A percentile compares a stretch with the other conserved stretches of the same genome.
These are phyloP conservation scores for Chlorella sorokiniana DNA, from an alignment of 139 green algal species.

Conservation along the genomic window DNA sequence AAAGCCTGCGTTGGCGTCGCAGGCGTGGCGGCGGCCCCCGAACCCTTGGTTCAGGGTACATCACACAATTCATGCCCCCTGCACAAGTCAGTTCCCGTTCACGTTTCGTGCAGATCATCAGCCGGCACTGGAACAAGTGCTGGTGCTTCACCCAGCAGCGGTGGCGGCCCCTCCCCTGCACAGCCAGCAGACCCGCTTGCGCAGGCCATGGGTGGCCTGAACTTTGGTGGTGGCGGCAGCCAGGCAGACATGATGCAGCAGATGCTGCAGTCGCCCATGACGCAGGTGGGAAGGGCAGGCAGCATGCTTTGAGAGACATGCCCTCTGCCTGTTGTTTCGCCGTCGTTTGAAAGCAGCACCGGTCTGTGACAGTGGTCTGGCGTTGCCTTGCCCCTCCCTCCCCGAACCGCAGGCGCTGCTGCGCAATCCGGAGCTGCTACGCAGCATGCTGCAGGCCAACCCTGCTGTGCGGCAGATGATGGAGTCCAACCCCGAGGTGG, in stretches of 20 bases:
- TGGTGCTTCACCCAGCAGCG: not conserved
- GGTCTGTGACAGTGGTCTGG: too few species aligned
- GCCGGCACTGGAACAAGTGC: not conserved
- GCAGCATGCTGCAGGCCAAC: conserved; percentile 78
- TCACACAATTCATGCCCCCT: too few species aligned
- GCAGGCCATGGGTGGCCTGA: conserved; percentile 11
- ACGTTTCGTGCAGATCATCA: not conserved
- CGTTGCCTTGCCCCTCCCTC: too few species aligned
- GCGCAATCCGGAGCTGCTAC: conserved; percentile 86
- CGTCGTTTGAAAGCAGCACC: too few species aligned
- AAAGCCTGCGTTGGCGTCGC: too few species aligned
- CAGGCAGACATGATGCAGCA: conserved; percentile 64
- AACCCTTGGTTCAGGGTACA: too few species aligned
- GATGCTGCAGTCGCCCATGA: conserved; percentile 75
- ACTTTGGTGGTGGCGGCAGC: conserved; percentile 14
- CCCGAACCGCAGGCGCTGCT: conserved; percentile 74
- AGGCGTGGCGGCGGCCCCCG: too few species aligned
- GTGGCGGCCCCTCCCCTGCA: not conserved
- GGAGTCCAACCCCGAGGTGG: conserved; percentile 83
- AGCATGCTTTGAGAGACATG: too few species aligned
- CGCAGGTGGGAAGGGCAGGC: conserved; percentile 43
- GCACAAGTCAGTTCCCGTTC: too few species aligned
- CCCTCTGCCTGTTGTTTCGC: too few species aligned
- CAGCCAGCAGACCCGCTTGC: not conserved
- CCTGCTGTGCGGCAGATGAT: conserved; percentile 72